phyloP scores from a whole-genome alignment of 495 filamentous ascomycete species.

The Trichoderma parareesei region DNA sequence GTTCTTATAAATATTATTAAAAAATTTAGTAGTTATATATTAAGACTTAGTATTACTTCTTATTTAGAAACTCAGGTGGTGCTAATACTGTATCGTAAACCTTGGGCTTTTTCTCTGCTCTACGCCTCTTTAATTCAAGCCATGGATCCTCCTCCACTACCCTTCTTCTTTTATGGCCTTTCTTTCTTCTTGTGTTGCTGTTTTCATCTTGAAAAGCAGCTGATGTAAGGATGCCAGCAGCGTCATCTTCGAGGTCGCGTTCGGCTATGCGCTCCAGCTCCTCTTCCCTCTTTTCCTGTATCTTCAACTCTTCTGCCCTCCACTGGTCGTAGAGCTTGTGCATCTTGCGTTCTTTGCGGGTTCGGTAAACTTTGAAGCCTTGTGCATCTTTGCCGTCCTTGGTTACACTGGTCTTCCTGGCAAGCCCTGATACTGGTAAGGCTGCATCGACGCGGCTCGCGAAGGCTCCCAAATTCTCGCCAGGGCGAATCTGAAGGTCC shows the following conservation, averaged over 20 bases:
- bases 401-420: conserved; percentile 39
- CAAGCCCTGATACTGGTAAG: conserved; percentile 61
- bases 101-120: conserved; percentile 48
- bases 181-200: conserved; percentile 9
- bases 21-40: neutral
- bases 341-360: conserved; percentile 77
- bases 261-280: conserved; percentile 56
- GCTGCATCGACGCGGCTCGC: conserved; percentile 77
- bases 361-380: conserved; percentile 49
- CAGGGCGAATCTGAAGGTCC: conserved; percentile 64
- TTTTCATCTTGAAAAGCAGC: conserved; percentile 26
- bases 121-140: conserved; percentile 57
- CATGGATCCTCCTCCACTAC: conserved; percentile 63
- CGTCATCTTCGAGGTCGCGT: conserved; percentile 53
- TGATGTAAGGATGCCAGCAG: conserved; percentile 40
- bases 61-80: conserved; percentile 56
- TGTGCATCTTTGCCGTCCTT: conserved; percentile 40
- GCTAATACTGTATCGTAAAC: conserved; percentile 75
- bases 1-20: neutral
- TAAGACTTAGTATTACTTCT: neutral
- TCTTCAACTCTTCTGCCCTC: conserved; percentile 55
- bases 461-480: conserved; percentile 77
- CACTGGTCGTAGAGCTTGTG: conserved; percentile 73
- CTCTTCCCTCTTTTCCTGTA: conserved; percentile 51
- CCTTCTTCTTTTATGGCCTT: conserved; percentile 46